Evolutionary conservation across 257 asterid genomes (phyloP), one percentile per base, ranked within the genome.

Genomic region (Capsicum rhomboideum): DNA sequence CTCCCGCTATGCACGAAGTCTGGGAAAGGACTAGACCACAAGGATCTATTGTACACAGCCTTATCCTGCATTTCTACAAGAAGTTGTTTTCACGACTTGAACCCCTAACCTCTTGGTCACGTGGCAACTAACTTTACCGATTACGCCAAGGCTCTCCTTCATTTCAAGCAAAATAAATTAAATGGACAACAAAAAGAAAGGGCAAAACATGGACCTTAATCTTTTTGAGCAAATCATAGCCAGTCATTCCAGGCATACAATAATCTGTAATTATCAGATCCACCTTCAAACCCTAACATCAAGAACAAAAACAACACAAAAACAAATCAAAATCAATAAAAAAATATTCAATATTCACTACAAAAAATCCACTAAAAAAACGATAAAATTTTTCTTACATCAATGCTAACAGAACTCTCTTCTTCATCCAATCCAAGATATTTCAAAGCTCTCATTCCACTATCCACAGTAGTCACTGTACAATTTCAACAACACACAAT

Each of bases 221-320:
- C 86, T 93, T 95, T 82, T 93, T 95, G 46, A 95, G 94, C 87
- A 95, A 84, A 80, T 94, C 99, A 85, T 90, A 95, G 20, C 98
- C 98, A 80, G 97, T 94, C 99, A 95, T 95, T 86, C 92, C 99
- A 84, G 99, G 99, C 99, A 95, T 95, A 88, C 95, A 95, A 67
- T 95, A 95, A 84, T 95, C 99, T 68, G 99, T 95, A 10, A 95
- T 95, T 63, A 95, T 89, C 90, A 95, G 88, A 90, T 95, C 97
- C 80, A 95, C 99, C 91, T 95, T 95, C 85, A 94, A 88, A 14
- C 90, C 97, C 98, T 95, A 61, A n/a, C 80, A 88, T 42, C 37
- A 82, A n/a, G n/a, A n/a, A 49, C 83, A 86, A 29, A 75, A 81
- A 21, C 7, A 10, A 44, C n/a, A 49, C 83, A 86, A 29, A 75